These are phyloP conservation scores for Aschersonia sp. DNA, from an alignment of 2,329 filamentous ascomycete species.

Conservation along the genomic window DNA sequence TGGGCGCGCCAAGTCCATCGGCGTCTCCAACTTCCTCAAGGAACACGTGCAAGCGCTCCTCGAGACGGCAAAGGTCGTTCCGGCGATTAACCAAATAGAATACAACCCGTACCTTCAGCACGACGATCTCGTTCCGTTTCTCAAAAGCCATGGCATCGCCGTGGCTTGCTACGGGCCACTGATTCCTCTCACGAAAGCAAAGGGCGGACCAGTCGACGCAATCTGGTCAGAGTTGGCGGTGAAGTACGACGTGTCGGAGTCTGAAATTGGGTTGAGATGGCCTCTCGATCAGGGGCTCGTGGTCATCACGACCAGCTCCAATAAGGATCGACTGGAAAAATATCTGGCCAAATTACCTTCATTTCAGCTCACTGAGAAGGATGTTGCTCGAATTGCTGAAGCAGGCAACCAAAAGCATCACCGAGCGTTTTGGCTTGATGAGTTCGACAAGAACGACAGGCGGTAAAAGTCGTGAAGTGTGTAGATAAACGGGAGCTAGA, in stretches of 20 bases:
- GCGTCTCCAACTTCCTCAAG: slow-evolving; percentile 60
- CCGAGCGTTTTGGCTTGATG: slow-evolving; percentile 41
- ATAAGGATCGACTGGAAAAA: slow-evolving; percentile 39
- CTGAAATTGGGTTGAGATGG: slow-evolving; percentile 46
- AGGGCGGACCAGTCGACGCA: slow-evolving; percentile 37
- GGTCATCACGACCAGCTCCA: slow-evolving; percentile 44
- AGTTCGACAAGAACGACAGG: slow-evolving; percentile 36
- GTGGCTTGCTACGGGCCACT: slow-evolving; percentile 42
- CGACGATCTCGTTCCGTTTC: slow-evolving; percentile 41
- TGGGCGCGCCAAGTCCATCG: slow-evolving; percentile 55
- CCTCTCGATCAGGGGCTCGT: slow-evolving; percentile 44
- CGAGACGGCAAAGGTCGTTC: slow-evolving; percentile 43
- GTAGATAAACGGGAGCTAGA: slow-evolving; percentile 8
- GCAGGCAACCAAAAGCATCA: slow-evolving; percentile 46
- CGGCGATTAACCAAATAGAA: slow-evolving; percentile 70
- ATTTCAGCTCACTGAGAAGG: slow-evolving; percentile 45
- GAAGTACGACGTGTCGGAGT: slow-evolving; percentile 43
- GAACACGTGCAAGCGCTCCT: slow-evolving; percentile 41
- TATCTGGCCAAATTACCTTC: slow-evolving; percentile 33
- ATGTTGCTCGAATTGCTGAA: slow-evolving; percentile 40
- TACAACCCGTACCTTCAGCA: slow-evolving; percentile 65
- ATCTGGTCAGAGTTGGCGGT: slow-evolving; percentile 34
- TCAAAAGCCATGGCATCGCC: slow-evolving; percentile 41
- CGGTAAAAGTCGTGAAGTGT: slow-evolving; percentile 8
- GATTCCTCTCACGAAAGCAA: slow-evolving; percentile 29